These are phyloP conservation scores for Emmonsiellopsis sp. DNA, from an alignment of 2,329 filamentous ascomycete species.

Conservation along the genomic window DNA sequence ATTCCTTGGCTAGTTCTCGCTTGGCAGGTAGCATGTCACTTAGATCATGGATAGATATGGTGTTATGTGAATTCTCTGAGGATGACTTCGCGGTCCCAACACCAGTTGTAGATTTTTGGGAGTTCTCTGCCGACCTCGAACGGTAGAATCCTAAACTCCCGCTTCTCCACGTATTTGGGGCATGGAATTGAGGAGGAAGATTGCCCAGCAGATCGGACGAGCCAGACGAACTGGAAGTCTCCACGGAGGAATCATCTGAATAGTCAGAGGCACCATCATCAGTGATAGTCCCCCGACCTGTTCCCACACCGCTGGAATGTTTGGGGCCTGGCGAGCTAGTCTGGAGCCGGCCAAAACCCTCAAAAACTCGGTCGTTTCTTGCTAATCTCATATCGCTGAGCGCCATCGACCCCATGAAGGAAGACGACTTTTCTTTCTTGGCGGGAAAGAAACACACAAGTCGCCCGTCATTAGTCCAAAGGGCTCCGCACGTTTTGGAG, in stretches of 20 bases:
- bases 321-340: constrained; percentile 41
- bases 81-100: constrained; percentile 41
- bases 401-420: constrained; percentile 40
- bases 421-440: constrained; percentile 42
- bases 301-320: constrained; percentile 39
- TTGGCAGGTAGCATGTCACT: constrained; percentile 68
- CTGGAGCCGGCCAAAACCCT: constrained; percentile 54
- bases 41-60: constrained; percentile 65
- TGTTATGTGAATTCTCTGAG: constrained; percentile 50
- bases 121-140: constrained; percentile 38
- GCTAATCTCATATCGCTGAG: constrained; percentile 41
- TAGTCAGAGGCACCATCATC: constrained; percentile 38
- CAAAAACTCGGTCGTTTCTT: constrained; percentile 48
- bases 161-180: constrained; percentile 45
- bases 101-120: constrained; percentile 46
- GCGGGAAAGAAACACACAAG: constrained; percentile 51
- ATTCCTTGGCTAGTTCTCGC: constrained; percentile 64
- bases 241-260: constrained; percentile 48
- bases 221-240: constrained; percentile 46
- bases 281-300: constrained; percentile 26
- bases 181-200: constrained; percentile 40
- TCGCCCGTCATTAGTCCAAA: constrained; percentile 49
- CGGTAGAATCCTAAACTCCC: constrained; percentile 49
- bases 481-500: constrained; percentile 49
- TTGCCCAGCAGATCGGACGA: constrained; percentile 36